Conservation (phyloP, 2,329 filamentous ascomycete species). For the Coniella vitis region DNA sequence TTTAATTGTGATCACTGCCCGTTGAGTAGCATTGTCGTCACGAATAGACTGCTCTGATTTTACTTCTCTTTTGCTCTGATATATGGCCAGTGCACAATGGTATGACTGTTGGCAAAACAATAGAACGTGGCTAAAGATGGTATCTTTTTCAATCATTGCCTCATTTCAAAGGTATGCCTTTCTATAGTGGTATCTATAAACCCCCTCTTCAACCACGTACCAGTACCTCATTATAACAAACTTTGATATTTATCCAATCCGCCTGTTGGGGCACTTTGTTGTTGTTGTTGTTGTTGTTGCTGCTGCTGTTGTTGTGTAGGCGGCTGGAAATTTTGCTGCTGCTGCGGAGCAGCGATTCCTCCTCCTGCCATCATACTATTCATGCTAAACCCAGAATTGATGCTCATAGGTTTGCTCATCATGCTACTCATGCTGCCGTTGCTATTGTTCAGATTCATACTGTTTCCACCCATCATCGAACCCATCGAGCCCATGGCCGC, state of each 20-base stretch:
- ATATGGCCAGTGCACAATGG: too few relatives aligned
- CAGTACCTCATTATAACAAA: slow-evolving; percentile 39
- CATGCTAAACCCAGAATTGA: slow-evolving; percentile 15
- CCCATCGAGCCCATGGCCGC: slow-evolving; percentile 18
- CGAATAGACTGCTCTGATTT: too few relatives aligned
- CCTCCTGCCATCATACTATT: slow-evolving; percentile 17
- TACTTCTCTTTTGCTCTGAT: not conserved
- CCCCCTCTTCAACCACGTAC: not conserved
- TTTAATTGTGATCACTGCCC: too few relatives aligned
- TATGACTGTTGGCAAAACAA: too few relatives aligned
- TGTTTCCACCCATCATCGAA: slow-evolving; percentile 17
- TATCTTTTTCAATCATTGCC: not conserved
- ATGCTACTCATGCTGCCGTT: slow-evolving; percentile 17
- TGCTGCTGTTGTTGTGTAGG: slow-evolving; percentile 21
- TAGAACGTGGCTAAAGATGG: too few relatives aligned
- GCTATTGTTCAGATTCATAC: slow-evolving; percentile 18
- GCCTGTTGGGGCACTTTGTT: slow-evolving; percentile 32
- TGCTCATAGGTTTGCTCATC: slow-evolving; percentile 17
- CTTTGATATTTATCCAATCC: slow-evolving; percentile 65
- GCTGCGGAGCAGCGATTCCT: slow-evolving; percentile 23
- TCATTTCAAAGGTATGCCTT: not conserved
- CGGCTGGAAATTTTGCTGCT: slow-evolving; percentile 3
- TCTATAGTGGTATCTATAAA: not conserved
- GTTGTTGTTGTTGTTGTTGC: slow-evolving; percentile 26
- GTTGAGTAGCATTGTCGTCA: too few relatives aligned